These are phyloP conservation scores for Pythium plurisporium DNA, from an alignment of 352 stramenopile species.

Conservation along the genomic window DNA sequence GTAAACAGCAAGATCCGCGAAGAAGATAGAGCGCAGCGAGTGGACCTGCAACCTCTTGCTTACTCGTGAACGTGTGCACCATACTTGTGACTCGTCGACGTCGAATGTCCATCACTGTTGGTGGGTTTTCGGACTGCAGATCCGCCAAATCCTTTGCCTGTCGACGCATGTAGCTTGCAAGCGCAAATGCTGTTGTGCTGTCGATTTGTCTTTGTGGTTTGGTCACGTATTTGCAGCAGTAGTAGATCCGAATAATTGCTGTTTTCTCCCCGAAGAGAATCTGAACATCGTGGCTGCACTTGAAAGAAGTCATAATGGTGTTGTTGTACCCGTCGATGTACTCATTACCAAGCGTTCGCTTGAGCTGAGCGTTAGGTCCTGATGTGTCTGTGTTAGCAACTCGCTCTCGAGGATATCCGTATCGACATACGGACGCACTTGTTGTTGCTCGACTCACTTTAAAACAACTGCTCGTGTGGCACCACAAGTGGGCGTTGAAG, in stretches of 20 bases:
- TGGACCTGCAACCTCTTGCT: conserved; percentile 20
- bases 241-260: conserved; percentile 13
- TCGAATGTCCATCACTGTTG: not conserved
- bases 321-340: conserved; percentile 12
- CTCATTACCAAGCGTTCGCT: conserved; percentile 2
- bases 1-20: conserved; percentile 14
- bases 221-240: conserved; percentile 23
- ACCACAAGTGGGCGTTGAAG: conserved; percentile 13
- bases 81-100: conserved; percentile 14
- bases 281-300: conserved; percentile 19
- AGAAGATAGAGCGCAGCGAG: conserved; percentile 11
- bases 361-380: not conserved
- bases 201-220: conserved; percentile 16
- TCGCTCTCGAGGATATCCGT: conserved; percentile 12
- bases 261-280: conserved; percentile 14
- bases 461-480: conserved; percentile 18
- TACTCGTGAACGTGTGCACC: conserved; percentile 17
- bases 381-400: not conserved
- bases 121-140: not conserved
- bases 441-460: conserved; percentile 5
- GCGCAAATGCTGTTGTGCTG: conserved; percentile 1
- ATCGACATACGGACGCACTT: not conserved
- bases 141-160: not conserved
- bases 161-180: conserved; percentile 13
- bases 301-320: conserved; percentile 5